Conservation (phyloP, 2,329 filamentous ascomycete genomes). For the Fusarium subtropicale region DNA sequence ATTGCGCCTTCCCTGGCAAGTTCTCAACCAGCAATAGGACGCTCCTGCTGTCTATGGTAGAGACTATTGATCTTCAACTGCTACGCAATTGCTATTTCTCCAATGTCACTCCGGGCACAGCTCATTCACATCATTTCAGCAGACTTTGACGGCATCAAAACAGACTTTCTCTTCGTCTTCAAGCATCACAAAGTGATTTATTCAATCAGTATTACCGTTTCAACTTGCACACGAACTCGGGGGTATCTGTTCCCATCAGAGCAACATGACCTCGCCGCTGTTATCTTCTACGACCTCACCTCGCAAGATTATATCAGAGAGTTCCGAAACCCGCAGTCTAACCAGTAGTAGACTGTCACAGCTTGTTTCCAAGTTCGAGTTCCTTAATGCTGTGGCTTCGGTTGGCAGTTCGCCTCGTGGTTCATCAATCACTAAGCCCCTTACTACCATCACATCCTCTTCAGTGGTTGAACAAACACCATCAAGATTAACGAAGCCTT, state of each 20-base stretch:
- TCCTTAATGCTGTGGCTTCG: slow-evolving; percentile 41
- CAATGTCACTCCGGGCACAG: slow-evolving; percentile 3
- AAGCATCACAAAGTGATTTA: slow-evolving; percentile 5
- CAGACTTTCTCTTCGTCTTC: slow-evolving; percentile 15
- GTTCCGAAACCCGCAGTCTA: slow-evolving; percentile 10
- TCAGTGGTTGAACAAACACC: neutral
- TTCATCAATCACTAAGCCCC: neutral
- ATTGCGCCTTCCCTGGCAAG: neutral
- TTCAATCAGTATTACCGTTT: slow-evolving; percentile 3
- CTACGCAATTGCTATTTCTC: neutral
- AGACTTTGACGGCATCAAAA: slow-evolving; percentile 36
- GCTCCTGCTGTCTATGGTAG: neutral
- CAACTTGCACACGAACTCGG: neutral
- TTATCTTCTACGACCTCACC: slow-evolving; percentile 15
- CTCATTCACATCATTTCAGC: slow-evolving; percentile 28
- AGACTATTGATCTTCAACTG: neutral
- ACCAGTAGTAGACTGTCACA: slow-evolving; percentile 44
- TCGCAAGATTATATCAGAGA: slow-evolving; percentile 18
- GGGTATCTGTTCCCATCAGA: neutral
- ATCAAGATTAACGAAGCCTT: neutral
- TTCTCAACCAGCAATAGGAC: neutral
- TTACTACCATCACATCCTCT: neutral
- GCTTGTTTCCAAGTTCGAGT: slow-evolving; percentile 54
- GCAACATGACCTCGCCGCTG: slow-evolving; percentile 33
- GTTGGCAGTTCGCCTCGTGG: neutral